These are phyloP conservation scores for Pythium phragmitis DNA, from an alignment of 352 stramenopile species.

Conservation along the genomic window DNA sequence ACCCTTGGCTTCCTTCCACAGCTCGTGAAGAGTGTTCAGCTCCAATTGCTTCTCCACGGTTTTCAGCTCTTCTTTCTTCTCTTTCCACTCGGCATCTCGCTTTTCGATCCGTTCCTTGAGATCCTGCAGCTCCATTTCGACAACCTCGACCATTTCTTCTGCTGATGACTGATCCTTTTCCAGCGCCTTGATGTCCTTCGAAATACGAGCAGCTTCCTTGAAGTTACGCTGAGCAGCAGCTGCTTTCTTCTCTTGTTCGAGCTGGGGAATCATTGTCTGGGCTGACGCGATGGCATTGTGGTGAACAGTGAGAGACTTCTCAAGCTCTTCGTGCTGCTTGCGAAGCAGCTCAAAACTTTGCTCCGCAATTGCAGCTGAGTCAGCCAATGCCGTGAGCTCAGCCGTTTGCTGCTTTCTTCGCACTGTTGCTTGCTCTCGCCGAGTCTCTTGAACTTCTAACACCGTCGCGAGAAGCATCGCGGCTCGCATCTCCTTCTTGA, in stretches of 20 bases:
- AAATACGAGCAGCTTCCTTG: constrained; percentile 82
- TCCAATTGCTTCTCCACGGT: constrained; percentile 76
- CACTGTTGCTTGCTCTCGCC: constrained; percentile 58
- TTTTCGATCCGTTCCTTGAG: constrained; percentile 72
- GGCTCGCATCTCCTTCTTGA: constrained; percentile 72
- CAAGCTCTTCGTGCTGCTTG: constrained; percentile 74
- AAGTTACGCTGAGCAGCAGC: constrained; percentile 82
- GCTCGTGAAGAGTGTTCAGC: constrained; percentile 58
- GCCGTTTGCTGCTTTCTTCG: constrained; percentile 76
- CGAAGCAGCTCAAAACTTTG: constrained; percentile 73
- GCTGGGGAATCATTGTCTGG: constrained; percentile 70
- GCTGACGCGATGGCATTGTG: constrained; percentile 82
- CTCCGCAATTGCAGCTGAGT: constrained; percentile 67
- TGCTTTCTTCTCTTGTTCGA: constrained; percentile 81
- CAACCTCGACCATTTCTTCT: constrained; percentile 81
- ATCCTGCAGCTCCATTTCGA: constrained; percentile 83
- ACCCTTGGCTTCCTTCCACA: constrained; percentile 76
- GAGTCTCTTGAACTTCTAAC: constrained; percentile 71
- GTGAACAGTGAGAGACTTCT: constrained; percentile 72
- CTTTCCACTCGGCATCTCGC: constrained; percentile 61
- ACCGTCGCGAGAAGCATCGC: constrained; percentile 61
- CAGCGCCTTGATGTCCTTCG: constrained; percentile 85
- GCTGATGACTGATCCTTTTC: constrained; percentile 80
- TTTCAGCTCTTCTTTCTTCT: constrained; percentile 77
- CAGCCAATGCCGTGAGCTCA: constrained; percentile 64